Evolutionary conservation across 225 moss, liverwort and hornwort genomes (phyloP).

Genomic region (Sphagnum contortum): DNA sequence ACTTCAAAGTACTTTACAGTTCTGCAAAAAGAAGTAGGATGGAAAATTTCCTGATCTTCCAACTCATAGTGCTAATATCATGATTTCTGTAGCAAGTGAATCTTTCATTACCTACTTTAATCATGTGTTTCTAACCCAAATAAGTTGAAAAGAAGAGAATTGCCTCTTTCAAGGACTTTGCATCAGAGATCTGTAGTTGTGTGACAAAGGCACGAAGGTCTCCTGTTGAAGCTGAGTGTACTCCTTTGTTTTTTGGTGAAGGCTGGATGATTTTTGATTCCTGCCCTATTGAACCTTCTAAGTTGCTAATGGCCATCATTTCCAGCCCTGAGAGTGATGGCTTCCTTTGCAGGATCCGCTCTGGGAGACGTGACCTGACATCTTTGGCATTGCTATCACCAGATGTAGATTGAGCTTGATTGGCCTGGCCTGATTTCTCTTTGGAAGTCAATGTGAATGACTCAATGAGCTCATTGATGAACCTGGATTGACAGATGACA

Average conservation of each 20-base stretch:
- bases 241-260: constrained; percentile 12
- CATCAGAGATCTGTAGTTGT: constrained; percentile 4
- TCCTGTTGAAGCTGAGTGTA: constrained; percentile 6
- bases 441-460: constrained; percentile 25
- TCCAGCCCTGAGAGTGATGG: constrained; percentile 20
- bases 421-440: constrained; percentile 27
- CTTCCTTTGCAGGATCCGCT: constrained; percentile 19
- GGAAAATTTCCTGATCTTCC: no score
- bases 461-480: constrained; percentile 79
- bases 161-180: constrained; percentile 31
- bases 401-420: constrained; percentile 1
- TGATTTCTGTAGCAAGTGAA: no score
- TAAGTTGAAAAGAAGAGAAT: neutral
- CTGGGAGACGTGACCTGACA: constrained; percentile 17
- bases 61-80: no score
- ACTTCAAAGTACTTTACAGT: neutral
- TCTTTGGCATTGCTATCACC: constrained; percentile 16
- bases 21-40: constrained; percentile 2
- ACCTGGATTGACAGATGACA: constrained; percentile 20
- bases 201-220: neutral
- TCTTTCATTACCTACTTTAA: no score
- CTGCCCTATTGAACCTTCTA: constrained; percentile 11
- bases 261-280: constrained; percentile 3
- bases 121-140: neutral
- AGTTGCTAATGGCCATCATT: constrained; percentile 7